Conservation (phyloP, 345 rosid genomes). For the Gossypium bickii region DNA sequence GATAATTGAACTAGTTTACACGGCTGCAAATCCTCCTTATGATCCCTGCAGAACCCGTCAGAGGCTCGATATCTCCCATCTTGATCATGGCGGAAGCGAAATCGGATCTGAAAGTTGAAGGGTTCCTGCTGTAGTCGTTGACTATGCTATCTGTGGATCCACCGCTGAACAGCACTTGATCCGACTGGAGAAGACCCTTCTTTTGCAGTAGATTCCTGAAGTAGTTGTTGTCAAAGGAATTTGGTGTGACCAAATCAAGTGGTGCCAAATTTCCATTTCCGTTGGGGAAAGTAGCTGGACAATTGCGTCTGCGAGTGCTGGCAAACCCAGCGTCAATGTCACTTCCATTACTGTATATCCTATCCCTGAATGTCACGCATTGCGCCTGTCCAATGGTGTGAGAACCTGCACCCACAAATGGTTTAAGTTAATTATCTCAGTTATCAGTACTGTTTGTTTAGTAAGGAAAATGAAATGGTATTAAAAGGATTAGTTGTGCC, state of each 20-base stretch:
- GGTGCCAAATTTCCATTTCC: slow-evolving; percentile 32
- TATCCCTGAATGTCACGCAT: slow-evolving; percentile 37
- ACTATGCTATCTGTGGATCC: slow-evolving; percentile 44
- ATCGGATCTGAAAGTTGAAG: slow-evolving; percentile 28
- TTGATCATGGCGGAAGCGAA: slow-evolving; percentile 43
- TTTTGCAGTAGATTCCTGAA: slow-evolving; percentile 46
- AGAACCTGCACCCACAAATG: slow-evolving; percentile 25
- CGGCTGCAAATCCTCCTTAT: too few species aligned
- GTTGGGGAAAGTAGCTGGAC: slow-evolving; percentile 22
- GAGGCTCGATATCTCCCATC: slow-evolving; percentile 41
- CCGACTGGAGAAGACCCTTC: slow-evolving; percentile 50
- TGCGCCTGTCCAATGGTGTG: slow-evolving; percentile 60
- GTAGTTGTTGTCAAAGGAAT: slow-evolving; percentile 50
- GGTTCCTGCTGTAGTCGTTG: slow-evolving; percentile 31
- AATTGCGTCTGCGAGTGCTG: slow-evolving; percentile 34
- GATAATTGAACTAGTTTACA: too few species aligned
- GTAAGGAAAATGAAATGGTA: not conserved
- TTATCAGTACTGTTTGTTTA: not conserved
- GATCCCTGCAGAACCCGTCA: slow-evolving; percentile 36
- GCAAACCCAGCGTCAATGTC: slow-evolving; percentile 46
- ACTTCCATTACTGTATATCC: slow-evolving; percentile 42
- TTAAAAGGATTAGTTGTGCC: not conserved
- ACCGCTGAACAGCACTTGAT: slow-evolving; percentile 27
- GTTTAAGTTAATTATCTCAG: not conserved
- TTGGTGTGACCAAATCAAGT: slow-evolving; percentile 49